These are phyloP conservation scores for Fomitopsis palustris DNA, from an alignment of 1,284 basidiomycete genomes.

Conservation along the genomic window DNA sequence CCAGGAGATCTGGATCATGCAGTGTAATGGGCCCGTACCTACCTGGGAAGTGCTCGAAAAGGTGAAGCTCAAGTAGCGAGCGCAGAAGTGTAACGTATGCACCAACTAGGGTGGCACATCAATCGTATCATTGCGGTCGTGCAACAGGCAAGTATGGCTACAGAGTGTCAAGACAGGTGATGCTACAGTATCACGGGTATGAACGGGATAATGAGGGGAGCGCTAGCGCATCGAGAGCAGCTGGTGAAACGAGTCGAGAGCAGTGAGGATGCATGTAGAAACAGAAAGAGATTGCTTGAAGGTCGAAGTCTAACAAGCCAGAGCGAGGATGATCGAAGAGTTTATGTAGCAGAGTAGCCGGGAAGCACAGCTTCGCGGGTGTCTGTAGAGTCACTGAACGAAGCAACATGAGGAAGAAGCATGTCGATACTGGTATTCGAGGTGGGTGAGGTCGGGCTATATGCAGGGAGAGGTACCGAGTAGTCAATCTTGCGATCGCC, in stretches of 20 bases:
- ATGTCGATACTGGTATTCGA: neutral
- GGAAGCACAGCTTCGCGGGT: neutral
- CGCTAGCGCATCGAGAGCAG: neutral
- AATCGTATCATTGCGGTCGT: neutral
- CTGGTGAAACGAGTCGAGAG: neutral
- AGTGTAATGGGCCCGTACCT: slow-evolving; percentile 61
- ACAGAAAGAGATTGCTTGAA: neutral
- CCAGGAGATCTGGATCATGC: slow-evolving; percentile 57
- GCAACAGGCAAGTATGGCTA: neutral
- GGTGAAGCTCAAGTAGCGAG: slow-evolving; percentile 8
- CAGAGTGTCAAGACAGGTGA: neutral
- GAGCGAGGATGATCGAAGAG: neutral
- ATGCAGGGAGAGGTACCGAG: slow-evolving; percentile 61
- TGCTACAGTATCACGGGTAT: neutral
- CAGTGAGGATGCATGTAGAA: neutral
- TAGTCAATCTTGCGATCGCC: slow-evolving; percentile 70
- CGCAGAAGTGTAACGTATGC: neutral
- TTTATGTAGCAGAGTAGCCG: neutral
- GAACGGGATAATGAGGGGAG: neutral
- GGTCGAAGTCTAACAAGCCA: neutral
- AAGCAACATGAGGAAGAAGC: neutral
- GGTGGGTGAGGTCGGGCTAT: slow-evolving; percentile 34
- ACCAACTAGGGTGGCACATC: neutral
- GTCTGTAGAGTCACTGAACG: neutral
- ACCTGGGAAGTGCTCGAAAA: slow-evolving; percentile 55